Percentiles rank a stretch among this genome's conserved stretches.
These are phyloP conservation scores for Dendrocalamus latiflorus DNA, from an alignment of 202 grass and related monocot species.

Conservation along the genomic window DNA sequence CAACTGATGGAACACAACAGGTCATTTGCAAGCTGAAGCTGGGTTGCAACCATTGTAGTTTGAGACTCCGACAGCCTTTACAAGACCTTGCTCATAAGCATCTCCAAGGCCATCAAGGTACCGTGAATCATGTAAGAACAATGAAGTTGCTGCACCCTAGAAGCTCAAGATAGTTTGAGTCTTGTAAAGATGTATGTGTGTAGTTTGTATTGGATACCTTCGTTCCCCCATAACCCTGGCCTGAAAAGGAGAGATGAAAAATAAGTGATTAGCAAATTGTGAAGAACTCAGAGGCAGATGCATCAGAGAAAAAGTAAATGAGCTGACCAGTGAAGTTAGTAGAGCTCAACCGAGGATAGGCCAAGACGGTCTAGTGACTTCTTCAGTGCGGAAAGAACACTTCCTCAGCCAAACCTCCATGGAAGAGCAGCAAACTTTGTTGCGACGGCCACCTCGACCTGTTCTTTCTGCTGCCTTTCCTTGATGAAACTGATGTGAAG, in stretches of 20 bases:
- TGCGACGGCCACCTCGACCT: slow-evolving; percentile 45
- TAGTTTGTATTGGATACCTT: too few species aligned
- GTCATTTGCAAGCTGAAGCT: not conserved
- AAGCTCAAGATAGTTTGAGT: too few species aligned
- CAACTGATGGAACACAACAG: not conserved
- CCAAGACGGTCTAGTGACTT: slow-evolving; percentile 55
- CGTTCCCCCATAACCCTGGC: slow-evolving; percentile 82
- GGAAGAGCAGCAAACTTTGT: slow-evolving; percentile 81
- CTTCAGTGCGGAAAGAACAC: slow-evolving; percentile 62
- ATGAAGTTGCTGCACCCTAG: not conserved
- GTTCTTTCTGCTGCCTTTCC: slow-evolving; percentile 59
- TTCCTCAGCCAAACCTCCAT: slow-evolving; percentile 68
- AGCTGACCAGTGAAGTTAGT: slow-evolving; percentile 75
- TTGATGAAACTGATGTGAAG: slow-evolving; percentile 53
- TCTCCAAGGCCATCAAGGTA: slow-evolving; percentile 77
- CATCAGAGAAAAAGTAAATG: not conserved
- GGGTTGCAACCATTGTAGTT: slow-evolving; percentile 58
- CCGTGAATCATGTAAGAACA: slow-evolving; percentile 33
- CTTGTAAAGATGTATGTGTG: too few species aligned
- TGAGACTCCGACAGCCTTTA: slow-evolving; percentile 75
- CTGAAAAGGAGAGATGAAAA: slow-evolving; percentile 39
- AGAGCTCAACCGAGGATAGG: slow-evolving; percentile 62
- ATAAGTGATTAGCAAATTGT: too few species aligned
- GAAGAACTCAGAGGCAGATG: too few species aligned
- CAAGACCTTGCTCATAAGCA: slow-evolving; percentile 75